These are phyloP conservation scores for Lupinus albus DNA, from an alignment of 306 rosid genomes.

Conservation along the genomic window DNA sequence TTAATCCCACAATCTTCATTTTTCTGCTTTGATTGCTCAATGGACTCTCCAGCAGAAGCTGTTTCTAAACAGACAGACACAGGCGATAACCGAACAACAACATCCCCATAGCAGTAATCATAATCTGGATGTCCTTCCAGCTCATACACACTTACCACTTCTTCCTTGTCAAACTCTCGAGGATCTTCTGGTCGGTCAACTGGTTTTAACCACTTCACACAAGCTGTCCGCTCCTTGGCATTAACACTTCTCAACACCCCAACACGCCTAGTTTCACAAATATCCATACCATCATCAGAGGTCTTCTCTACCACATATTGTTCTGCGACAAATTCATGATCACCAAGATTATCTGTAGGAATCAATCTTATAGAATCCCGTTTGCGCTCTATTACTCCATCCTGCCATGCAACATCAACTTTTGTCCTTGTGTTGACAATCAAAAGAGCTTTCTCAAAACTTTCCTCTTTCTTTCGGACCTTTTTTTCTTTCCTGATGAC, in stretches of 20 bases:
- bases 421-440: slow-evolving; percentile 78
- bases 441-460: slow-evolving; percentile 82
- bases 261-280: slow-evolving; percentile 72
- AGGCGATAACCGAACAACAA: slow-evolving; percentile 87
- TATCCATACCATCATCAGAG: slow-evolving; percentile 69
- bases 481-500: slow-evolving; percentile 89
- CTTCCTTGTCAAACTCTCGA: slow-evolving; percentile 87
- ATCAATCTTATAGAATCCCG: slow-evolving; percentile 68
- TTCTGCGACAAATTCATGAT: slow-evolving; percentile 96
- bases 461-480: slow-evolving; percentile 85
- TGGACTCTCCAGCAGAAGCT: slow-evolving; percentile 46
- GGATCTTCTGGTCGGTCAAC: slow-evolving; percentile 82
- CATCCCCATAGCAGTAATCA: slow-evolving; percentile 96
- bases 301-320: slow-evolving; percentile 97
- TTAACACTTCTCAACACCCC: slow-evolving; percentile 92
- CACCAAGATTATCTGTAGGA: slow-evolving; percentile 92
- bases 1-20: slow-evolving; percentile 48
- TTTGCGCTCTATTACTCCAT: slow-evolving; percentile 64
- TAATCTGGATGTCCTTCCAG: slow-evolving; percentile 96
- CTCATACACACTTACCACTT: slow-evolving; percentile 93
- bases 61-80: slow-evolving; percentile 59
- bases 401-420: slow-evolving; percentile 97
- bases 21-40: slow-evolving; percentile 55
- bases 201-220: slow-evolving; percentile 87
- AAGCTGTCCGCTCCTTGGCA: slow-evolving; percentile 93